Base-by-base conservation (phyloP, 2,329 filamentous ascomycete genomes). In the Ceratocystis harringtonii region DNA sequence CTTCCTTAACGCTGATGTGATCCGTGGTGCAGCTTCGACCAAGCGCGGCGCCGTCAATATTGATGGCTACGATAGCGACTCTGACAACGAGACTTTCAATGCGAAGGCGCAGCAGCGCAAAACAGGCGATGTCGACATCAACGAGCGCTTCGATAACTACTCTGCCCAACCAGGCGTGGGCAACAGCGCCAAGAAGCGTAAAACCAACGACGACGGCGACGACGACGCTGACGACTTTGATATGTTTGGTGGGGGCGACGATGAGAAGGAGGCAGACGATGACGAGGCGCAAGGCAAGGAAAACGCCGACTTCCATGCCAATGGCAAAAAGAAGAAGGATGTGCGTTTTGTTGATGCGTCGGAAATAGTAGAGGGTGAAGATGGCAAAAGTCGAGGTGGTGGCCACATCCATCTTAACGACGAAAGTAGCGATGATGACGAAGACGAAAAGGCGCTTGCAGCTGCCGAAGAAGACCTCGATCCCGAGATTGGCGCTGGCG, bases 31-130 rank as follows among this genome's bases (percentile, higher is more conserved):
- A 19, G 81, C 84, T 41, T 82, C 85, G 50, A 89, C 90, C 0
- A 96, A 96, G 74, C 89, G 94, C 68, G 92, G 92, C 70, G 94
- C 92, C 0, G 89, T 99, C 65, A 96, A 97, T 72, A 85, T 99
- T 50, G 94, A 97, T 72, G 94, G 94, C 62, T 99, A 97, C 76
- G 92, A 97, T 70, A 94, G 88, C 8, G 94, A 99, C 75, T 95
- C 92, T 1, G 84, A 88, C 63, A 92, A 95, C 69, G 94, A 97
- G 72, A 91, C 89, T 57, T 95, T 96, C 74, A 84, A 94, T 70
- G 82, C 82, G 41, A 83, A 89, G 63, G 87, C 88, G 5, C 84
- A 86, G 67, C 81, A 81, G 65, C 82, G 80, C 69, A 77, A 76
- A 64, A 78, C 72, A 66, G 70, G 68, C 25, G 58, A 68, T 5